Base-by-base conservation (phyloP, 1,284 basidiomycete species). In the Apiotrichum gamsii region DNA sequence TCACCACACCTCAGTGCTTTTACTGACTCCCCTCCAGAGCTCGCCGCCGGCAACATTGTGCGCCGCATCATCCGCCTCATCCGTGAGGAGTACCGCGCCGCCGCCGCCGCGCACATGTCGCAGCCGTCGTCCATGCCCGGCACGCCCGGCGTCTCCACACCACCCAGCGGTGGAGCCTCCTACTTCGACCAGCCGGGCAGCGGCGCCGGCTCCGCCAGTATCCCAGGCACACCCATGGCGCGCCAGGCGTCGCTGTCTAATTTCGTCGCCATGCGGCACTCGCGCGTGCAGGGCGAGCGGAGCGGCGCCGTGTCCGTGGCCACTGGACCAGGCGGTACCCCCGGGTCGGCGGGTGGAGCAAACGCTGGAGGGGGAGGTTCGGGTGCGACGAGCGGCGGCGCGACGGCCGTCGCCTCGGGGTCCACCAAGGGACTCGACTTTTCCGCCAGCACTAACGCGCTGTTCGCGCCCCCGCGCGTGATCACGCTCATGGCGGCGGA, bases 41-140 rank as follows among this genome's bases (percentile, higher is more conserved):
- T 93, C 62, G 86, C 90, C 35, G 85, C 95, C 33, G 90, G 90
- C 13, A 97, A 96, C 68, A 94, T 91, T 25, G 85, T 94, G 37
- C 81, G 91, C 29, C 85, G 90, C 59, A 83, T 96, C 31, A 76
- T 95, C 28, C 89, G 91, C 64, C 85, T 95, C 62, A 84, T 97
- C 52, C 80, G 90, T 40, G 94, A 98, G 73, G 94, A 98, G 65
- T 91, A 90, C 68, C 78, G 84, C 52, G 72, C 70, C 8, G 69
- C 68, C 4, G 68, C 65, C 6, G 62, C 65, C 8, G 61, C 62
- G 23, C 65, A 65, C 40, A 43, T 57, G 11, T 65, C 63, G 8
- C 61, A 56, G 16, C 62, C 65, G 2, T 43, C 62, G 14, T 64
- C 61, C 18, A 54, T 60, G 1, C 71, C 71, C 11, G 62, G 62